Evolutionary conservation across 805 yeast species (phyloP), one percentile per base, ranked within the genome.

Genomic region (Candida peoriensis): DNA sequence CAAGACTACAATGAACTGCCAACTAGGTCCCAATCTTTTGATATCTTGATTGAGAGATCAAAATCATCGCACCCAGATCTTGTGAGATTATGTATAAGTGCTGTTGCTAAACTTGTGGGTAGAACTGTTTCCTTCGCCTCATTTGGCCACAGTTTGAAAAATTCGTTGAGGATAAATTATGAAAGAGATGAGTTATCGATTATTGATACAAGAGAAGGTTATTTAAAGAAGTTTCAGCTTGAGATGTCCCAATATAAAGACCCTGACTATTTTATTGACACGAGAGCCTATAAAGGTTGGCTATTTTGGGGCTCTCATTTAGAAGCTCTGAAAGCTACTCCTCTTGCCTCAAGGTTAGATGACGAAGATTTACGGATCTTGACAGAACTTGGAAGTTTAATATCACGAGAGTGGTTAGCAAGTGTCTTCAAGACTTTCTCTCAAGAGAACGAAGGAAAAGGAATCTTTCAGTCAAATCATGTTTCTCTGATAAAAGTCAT

Each of bases 21-120:
- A 4, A 55, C 70, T 1, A 63, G 65, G 33, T 49, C 56, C 4
- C 62, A 61, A 1, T 63, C 70, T 1, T 45, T 78, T 9, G 55
- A 55, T 22, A 47, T 70, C 3, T 58, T 83, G 21, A 64, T 72
- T 8, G 58, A 62, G 2, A 64, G 66, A 22, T 69, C 82, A 1
- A 58, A 66, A 11, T 68, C 72, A n/a, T 74, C 74, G 16, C 94
- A 86, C 54, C 95, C 96, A 0, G 58, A 70, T 2, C 59, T 85
- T 29, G 65, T 84, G 2, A 68, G 77, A 36, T 54, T 75, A 24
- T 78, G 83, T 14, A 58, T 79, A 39, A 74, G 72, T 33, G 81
- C 87, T 14, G 52, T 82, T 20, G 64, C 79, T 2, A 66, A 72
- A n/a, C 43, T 79, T 5, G 51, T 76, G 17, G 63, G 64, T 37